These are phyloP conservation scores for Zea mays DNA, from an alignment of 176 grass and related monocot species.

Conservation along the genomic window DNA sequence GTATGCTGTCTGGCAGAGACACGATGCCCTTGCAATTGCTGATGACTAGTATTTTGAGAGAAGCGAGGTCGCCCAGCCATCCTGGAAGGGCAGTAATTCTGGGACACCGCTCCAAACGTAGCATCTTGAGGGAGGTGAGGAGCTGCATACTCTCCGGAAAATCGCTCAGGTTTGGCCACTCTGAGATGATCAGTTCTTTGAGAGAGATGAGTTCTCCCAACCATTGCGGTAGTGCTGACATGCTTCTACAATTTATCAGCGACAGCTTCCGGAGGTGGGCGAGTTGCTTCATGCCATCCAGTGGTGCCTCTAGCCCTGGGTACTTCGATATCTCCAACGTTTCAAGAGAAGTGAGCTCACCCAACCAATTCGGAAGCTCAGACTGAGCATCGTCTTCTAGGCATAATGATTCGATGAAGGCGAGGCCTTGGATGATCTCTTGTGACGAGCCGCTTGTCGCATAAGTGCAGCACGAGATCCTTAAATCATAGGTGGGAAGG, in stretches of 20 bases:
- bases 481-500: not conserved
- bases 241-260: too few relatives aligned
- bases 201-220: too few relatives aligned
- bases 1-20: not conserved
- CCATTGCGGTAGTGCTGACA: too few relatives aligned
- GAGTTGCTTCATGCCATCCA: not conserved
- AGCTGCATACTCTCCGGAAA: not conserved
- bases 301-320: not conserved
- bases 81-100: not conserved
- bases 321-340: rapidly evolving
- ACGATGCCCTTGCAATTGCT: rapidly evolving
- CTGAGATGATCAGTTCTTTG: too few relatives aligned
- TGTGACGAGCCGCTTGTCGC: not conserved
- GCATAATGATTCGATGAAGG: not conserved
- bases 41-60: not conserved
- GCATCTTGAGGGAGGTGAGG: not conserved
- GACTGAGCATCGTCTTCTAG: not conserved
- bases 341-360: not conserved
- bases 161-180: too few relatives aligned
- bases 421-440: not conserved
- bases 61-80: not conserved
- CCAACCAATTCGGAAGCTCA: not conserved
- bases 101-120: rapidly evolving
- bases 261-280: too few relatives aligned
- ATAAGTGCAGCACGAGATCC: not conserved